phyloP scores from a whole-genome alignment of 306 rosid genomes.

The Delonix regia region DNA sequence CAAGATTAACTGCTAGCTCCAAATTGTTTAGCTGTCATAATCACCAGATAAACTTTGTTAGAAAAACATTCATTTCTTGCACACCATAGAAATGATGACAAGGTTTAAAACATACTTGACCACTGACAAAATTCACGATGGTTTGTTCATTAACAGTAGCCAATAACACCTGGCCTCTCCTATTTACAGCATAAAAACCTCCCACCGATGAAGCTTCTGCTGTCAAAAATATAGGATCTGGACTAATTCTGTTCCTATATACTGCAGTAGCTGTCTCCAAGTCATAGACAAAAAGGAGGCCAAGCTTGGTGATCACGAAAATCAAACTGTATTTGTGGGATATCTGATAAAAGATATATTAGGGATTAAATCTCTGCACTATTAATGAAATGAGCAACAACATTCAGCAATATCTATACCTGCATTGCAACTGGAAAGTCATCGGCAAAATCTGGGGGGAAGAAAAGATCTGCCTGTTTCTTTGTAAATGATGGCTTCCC shows the following conservation, averaged over 20 bases:
- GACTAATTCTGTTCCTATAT: constrained; percentile 97
- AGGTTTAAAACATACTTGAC: constrained; percentile 65
- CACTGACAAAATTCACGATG: constrained; percentile 91
- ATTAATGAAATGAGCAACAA: constrained; percentile 28
- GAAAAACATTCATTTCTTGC: constrained; percentile 11
- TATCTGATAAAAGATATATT: constrained; percentile 58
- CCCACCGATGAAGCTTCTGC: constrained; percentile 92
- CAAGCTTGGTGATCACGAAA: constrained; percentile 97
- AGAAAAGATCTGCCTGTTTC: constrained; percentile 99
- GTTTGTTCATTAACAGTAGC: constrained; percentile 98
- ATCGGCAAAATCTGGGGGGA: constrained; percentile 98
- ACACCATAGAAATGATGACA: constrained; percentile 30
- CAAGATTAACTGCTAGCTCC: constrained; percentile 99
- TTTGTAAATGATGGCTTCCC: constrained; percentile 95
- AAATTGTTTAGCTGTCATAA: constrained; percentile 80
- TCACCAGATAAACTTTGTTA: constrained; percentile 30
- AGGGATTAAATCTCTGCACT: constrained; percentile 30
- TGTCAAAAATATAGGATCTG: constrained; percentile 98
- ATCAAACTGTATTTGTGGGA: constrained; percentile 95
- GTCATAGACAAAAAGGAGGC: constrained; percentile 96
- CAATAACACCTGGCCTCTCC: constrained; percentile 97
- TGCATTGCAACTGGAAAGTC: constrained; percentile 99
- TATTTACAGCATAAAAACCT: constrained; percentile 92
- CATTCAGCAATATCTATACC: constrained; percentile 53
- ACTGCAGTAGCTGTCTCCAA: constrained; percentile 99